These are phyloP conservation scores for Haplosporangium sp. DNA, from an alignment of 371 early-diverging fungal species.

Conservation along the genomic window DNA sequence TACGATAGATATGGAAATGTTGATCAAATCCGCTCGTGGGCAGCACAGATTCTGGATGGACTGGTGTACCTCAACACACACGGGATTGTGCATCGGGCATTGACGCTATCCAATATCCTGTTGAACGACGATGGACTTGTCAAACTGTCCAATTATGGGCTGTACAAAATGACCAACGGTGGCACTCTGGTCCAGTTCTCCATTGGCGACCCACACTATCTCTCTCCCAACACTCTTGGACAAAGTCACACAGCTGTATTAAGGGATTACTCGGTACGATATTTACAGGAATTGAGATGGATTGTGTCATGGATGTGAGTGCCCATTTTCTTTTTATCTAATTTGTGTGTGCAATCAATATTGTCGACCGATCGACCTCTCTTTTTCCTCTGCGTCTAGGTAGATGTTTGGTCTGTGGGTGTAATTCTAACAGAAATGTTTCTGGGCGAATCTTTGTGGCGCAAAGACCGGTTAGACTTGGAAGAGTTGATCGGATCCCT, in stretches of 20 bases:
- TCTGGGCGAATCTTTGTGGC: constrained; percentile 68
- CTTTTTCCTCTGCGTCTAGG: constrained; percentile 36
- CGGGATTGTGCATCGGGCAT: constrained; percentile 61
- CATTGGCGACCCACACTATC: constrained; percentile 64
- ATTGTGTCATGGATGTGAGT: background rate
- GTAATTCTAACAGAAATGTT: constrained; percentile 68
- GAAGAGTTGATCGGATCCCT: constrained; percentile 51
- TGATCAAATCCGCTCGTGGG: constrained; percentile 61
- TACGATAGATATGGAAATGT: constrained; percentile 28
- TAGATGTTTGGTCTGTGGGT: constrained; percentile 72
- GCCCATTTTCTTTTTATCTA: background rate
- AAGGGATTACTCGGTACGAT: constrained; percentile 35
- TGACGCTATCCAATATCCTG: constrained; percentile 65
- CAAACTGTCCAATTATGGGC: constrained; percentile 72
- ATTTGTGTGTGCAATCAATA: background rate
- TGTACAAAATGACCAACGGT: constrained; percentile 70
- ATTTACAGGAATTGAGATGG: background rate
- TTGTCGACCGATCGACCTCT: background rate
- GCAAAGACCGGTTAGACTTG: constrained; percentile 49
- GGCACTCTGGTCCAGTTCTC: constrained; percentile 73
- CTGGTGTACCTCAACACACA: constrained; percentile 62
- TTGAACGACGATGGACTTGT: constrained; percentile 58
- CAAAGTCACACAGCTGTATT: constrained; percentile 11
- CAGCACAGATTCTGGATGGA: constrained; percentile 65
- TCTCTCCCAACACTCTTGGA: constrained; percentile 51